These are phyloP conservation scores for Stropharia rugosoannulata DNA, from an alignment of 768 basidiomycete species.

Conservation along the genomic window DNA sequence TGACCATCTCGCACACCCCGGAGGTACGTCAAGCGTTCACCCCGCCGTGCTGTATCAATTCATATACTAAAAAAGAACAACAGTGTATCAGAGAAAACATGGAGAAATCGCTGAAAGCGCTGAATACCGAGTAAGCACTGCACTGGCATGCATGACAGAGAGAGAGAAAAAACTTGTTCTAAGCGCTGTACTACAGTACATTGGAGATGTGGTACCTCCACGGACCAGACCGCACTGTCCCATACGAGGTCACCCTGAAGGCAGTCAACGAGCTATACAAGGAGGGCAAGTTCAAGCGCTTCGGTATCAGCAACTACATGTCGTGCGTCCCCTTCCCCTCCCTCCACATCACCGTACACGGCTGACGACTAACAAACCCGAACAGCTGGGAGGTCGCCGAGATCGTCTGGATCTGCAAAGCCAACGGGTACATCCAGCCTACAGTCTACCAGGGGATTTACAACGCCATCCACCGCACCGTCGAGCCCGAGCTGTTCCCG, in stretches of 20 bases:
- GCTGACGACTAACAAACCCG: too few relatives aligned
- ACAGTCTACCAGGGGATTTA: slow-evolving; percentile 54
- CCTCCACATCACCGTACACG: too few relatives aligned
- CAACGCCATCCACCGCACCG: slow-evolving; percentile 38
- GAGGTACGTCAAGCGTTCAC: slow-evolving; percentile 24
- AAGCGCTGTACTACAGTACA: slow-evolving; percentile 29
- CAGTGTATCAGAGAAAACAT: slow-evolving; percentile 48
- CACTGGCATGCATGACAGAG: too few relatives aligned
- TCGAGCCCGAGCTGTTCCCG: slow-evolving; percentile 48
- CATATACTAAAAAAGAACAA: slow-evolving; percentile 22
- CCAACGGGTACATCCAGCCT: slow-evolving; percentile 52
- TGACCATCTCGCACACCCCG: slow-evolving; percentile 27
- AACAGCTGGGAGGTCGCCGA: slow-evolving; percentile 66
- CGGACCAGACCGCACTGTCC: slow-evolving; percentile 55
- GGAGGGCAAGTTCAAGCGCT: slow-evolving; percentile 59
- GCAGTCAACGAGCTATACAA: slow-evolving; percentile 55
- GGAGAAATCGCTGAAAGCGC: slow-evolving; percentile 40
- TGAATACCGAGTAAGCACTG: slow-evolving; percentile 43
- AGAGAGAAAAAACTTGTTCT: background rate
- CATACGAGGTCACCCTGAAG: slow-evolving; percentile 54
- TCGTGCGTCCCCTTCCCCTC: slow-evolving; percentile 31
- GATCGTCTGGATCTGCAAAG: slow-evolving; percentile 54
- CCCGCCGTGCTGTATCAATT: too few relatives aligned
- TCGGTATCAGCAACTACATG: slow-evolving; percentile 62
- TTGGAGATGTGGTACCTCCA: slow-evolving; percentile 57